These are phyloP conservation scores for Phylloporus sp. DNA, from an alignment of 768 basidiomycete species.

Conservation along the genomic window DNA sequence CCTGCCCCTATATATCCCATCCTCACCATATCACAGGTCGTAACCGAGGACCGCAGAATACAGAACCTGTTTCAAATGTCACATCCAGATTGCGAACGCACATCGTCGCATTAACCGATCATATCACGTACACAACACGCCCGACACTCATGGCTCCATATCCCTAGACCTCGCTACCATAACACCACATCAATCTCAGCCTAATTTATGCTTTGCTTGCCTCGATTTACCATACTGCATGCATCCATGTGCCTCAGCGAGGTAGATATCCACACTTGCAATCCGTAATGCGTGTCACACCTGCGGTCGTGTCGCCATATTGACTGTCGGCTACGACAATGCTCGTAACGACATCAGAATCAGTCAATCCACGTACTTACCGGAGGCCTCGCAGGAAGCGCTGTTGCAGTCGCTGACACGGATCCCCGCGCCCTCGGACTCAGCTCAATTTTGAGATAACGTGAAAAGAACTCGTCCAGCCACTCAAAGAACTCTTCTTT, in stretches of 20 bases:
- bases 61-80: slow-evolving; percentile 34
- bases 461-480: slow-evolving; percentile 78
- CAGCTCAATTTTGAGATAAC: slow-evolving; percentile 32
- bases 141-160: background rate
- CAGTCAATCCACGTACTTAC: slow-evolving; percentile 12
- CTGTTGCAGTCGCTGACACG: background rate
- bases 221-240: slow-evolving; percentile 13
- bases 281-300: slow-evolving; percentile 1
- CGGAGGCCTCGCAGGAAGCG: slow-evolving; percentile 6
- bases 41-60: slow-evolving; percentile 35
- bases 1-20: slow-evolving; percentile 9
- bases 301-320: slow-evolving; percentile 19
- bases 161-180: slow-evolving; percentile 16
- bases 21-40: slow-evolving; percentile 20
- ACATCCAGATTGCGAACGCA: slow-evolving; percentile 31
- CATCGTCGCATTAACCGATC: slow-evolving; percentile 9
- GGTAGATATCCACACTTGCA: slow-evolving; percentile 2
- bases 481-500: slow-evolving; percentile 72
- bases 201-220: slow-evolving; percentile 15
- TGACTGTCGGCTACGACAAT: slow-evolving; percentile 20
- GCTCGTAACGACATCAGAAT: background rate
- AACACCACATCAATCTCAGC: slow-evolving; percentile 4
- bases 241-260: slow-evolving; percentile 8
- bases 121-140: slow-evolving; percentile 1
- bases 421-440: slow-evolving; percentile 5